phyloP scores from a whole-genome alignment of 2,329 filamentous ascomycete genomes.

The Sarocladium kiliense region DNA sequence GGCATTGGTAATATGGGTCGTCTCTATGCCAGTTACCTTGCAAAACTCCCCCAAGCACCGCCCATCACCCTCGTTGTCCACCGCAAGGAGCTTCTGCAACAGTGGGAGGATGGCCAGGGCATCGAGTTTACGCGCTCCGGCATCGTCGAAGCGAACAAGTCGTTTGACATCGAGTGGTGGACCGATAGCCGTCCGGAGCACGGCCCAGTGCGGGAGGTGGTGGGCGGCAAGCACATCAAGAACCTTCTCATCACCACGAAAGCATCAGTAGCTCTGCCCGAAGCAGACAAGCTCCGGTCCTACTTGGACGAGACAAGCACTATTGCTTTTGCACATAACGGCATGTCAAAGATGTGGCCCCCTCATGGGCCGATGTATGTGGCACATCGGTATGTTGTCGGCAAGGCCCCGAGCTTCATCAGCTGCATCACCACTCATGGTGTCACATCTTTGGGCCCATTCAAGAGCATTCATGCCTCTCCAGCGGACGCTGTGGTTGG shows the following conservation, averaged over 20 bases:
- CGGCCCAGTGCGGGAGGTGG: constrained; percentile 34
- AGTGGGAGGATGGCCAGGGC: constrained; percentile 40
- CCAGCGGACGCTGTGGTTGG: constrained; percentile 44
- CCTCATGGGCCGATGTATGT: constrained; percentile 42
- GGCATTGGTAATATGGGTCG: constrained; percentile 78
- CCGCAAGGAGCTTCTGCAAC: constrained; percentile 41
- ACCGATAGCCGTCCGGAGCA: constrained; percentile 28
- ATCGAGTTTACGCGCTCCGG: constrained; percentile 38
- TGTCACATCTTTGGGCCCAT: constrained; percentile 44
- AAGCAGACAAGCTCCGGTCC: constrained; percentile 50
- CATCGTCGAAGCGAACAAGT: constrained; percentile 22
- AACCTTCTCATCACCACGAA: constrained; percentile 80
- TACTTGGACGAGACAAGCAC: constrained; percentile 63
- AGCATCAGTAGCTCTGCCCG: constrained; percentile 60
- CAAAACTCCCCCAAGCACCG: constrained; percentile 53
- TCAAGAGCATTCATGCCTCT: constrained; percentile 48
- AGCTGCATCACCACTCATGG: constrained; percentile 59
- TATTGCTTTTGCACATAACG: constrained; percentile 82
- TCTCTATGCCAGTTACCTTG: constrained; percentile 70
- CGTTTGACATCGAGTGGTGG: constrained; percentile 51
- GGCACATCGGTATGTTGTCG: constrained; percentile 29
- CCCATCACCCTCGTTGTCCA: constrained; percentile 80
- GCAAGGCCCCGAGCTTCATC: constrained; percentile 61
- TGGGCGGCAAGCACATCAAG: constrained; percentile 42
- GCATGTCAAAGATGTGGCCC: constrained; percentile 66